Evolutionary conservation across 331 rosid genomes (phyloP), one percentile per base, ranked within the genome.

Genomic region (Malus hybrid): DNA sequence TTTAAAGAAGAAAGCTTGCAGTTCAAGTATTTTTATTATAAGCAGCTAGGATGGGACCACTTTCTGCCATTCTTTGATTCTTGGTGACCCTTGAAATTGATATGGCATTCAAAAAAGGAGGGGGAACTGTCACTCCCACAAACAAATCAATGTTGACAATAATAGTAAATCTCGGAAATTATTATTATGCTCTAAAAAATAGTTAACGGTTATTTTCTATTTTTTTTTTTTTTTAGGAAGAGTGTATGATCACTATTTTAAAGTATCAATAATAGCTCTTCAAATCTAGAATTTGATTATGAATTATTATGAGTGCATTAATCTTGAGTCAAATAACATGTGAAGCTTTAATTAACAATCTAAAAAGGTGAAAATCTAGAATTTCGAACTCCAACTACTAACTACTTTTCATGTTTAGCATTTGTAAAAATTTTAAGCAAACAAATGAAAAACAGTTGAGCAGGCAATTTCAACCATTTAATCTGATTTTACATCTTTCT

Each of bases 1-100:
- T n/a, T 74, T 50, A 74, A 24, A 53, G 44, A 36, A 48, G 72
- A 50, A 76, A 66, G 78, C 85, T 83, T 83, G 13, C 24, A 18
- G 10, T 75, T 75, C 20, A 74, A 74, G 70, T 33, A 29, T 1
- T 50, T 50, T 63, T 32, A 65, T 65, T 19, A 15, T 2, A 53
- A 58, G 71, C 71, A 32, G 53, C 36, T 12, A 24, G 66, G 30
- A 32, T 52, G 71, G 81, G 81, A 57, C 82, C 75, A 78, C 5
- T 28, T 65, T 53, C 46, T 19, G 66, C 48, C 16, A 29, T 46
- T 28, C 62, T 62, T 74, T 46, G 62, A 74, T 44, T 46, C 32
- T 46, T 28, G 67, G 62, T 44, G 24, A 46, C 62, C 50, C 70
- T 63, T 63, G 67, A 63, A 24, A 13, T 50, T 46, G 70, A 29